These are phyloP conservation scores for Colletotrichum sp. DNA, from an alignment of 2,329 filamentous ascomycete genomes.

Conservation along the genomic window DNA sequence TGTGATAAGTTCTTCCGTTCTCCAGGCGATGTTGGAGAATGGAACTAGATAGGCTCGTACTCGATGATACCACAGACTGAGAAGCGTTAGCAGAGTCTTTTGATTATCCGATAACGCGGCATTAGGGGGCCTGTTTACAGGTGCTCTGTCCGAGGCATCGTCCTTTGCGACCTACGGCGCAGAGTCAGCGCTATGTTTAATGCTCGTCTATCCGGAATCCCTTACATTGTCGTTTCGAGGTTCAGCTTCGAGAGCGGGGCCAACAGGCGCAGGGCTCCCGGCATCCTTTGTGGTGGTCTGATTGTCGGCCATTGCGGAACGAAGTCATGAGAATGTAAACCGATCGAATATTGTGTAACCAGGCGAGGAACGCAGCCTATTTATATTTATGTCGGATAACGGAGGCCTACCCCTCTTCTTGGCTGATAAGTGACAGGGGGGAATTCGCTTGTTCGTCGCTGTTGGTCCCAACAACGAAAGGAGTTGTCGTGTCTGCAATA, in stretches of 20 bases:
- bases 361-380: not conserved
- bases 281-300: not conserved
- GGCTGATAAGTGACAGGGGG: not conserved
- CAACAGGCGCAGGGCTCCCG: not conserved
- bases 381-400: not conserved
- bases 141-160: not conserved
- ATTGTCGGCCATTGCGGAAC: not conserved
- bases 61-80: not conserved
- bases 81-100: not conserved
- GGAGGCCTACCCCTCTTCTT: not conserved
- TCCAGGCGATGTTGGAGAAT: not conserved
- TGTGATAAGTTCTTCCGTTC: conserved; percentile 13
- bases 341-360: not conserved
- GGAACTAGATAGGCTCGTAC: not conserved
- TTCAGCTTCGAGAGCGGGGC: not conserved
- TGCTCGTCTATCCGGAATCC: not conserved
- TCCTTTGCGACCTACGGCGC: not conserved
- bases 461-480: not conserved
- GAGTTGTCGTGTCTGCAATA: not conserved
- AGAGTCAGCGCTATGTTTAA: not conserved
- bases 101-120: not conserved
- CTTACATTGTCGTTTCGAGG: not conserved
- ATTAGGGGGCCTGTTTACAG: not conserved
- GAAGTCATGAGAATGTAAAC: not conserved
- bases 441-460: not conserved